Base-by-base conservation (phyloP, 345 rosid genomes). In the Sonneratia caseolaris region DNA sequence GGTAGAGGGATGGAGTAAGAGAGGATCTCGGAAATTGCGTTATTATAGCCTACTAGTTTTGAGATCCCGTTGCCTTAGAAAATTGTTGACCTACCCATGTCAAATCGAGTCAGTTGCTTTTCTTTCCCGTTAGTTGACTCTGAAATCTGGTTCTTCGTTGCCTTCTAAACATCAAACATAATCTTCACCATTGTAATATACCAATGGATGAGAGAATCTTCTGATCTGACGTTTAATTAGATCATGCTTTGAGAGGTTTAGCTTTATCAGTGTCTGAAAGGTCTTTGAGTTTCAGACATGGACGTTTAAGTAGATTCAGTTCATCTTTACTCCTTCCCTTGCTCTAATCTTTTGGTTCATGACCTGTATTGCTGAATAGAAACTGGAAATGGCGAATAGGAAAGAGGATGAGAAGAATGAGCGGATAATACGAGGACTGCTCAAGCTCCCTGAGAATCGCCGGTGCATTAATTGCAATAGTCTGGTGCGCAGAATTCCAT, bases 351-450 rank as follows among this genome's bases (percentile, higher is more conserved):
- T 66, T 57, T 51, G 36, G 36, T 40, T 61, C 42, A 49, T 51
- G 61, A 24, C 42, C 57, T n/a, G 65, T 43, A 61, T 72, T 0
- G 69, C 62, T 59, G 55, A 45, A 42, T 24, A 74, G 66, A 66
- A 61, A 18, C 59, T 53, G 37, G 55, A 40, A 59, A 74, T 74
- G 76, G 72, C 76, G 43, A 74, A 68, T 48, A 71, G 68, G 68
- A 95, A 87, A 79, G 99, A 95, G 79, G 97, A 92, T 0, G 98
- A 95, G 82, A 95, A 85, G 67, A 89, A 95, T 71, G 99, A 92
- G 76, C 69, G 85, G 72, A 80, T 86, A 78, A 95, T 95, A 74
- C 85, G 98, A 62, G 88, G 90, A 37, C 97, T 95, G 75, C 89
- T 91, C 75, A 95, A 95, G 77, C 94, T 86, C 72, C 79, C 88